These are phyloP conservation scores for Lolium perenne DNA, from an alignment of 176 grass and related monocot species.

Conservation along the genomic window DNA sequence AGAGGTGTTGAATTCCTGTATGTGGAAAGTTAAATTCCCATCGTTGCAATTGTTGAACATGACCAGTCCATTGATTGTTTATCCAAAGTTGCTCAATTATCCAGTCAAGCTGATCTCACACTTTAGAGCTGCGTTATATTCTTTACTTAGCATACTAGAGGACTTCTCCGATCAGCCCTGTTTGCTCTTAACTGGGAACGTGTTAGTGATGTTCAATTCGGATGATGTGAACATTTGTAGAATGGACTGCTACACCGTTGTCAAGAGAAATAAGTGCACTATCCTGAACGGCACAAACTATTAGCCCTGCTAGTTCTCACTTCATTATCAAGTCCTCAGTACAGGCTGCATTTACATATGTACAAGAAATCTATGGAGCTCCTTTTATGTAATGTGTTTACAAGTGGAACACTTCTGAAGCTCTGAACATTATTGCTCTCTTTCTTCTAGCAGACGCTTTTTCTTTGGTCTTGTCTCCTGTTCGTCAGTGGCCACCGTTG, in stretches of 20 bases:
- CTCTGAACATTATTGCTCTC: not conserved
- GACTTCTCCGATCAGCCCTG: not conserved
- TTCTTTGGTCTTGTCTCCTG: not conserved
- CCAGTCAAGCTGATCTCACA: not conserved
- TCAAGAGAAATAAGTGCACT: not conserved
- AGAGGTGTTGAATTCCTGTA: constrained; percentile 52
- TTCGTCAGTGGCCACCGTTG: not conserved
- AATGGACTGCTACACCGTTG: not conserved
- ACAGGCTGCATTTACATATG: not conserved
- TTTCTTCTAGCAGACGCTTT: not conserved
- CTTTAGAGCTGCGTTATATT: not conserved
- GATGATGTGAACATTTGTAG: not conserved
- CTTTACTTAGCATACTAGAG: not conserved
- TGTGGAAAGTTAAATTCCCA: constrained; percentile 24
- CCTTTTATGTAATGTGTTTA: not conserved
- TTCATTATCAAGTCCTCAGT: not conserved
- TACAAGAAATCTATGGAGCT: not conserved
- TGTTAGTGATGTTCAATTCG: not conserved
- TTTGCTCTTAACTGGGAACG: not conserved
- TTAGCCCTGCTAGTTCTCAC: not conserved
- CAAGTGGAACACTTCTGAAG: not conserved
- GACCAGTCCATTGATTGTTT: constrained; percentile 25
- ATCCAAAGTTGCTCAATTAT: not conserved
- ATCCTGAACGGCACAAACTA: not conserved
- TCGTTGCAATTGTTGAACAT: constrained; percentile 47